These are phyloP conservation scores for Lentinula boryana DNA, from an alignment of 768 basidiomycete species.

Conservation along the genomic window DNA sequence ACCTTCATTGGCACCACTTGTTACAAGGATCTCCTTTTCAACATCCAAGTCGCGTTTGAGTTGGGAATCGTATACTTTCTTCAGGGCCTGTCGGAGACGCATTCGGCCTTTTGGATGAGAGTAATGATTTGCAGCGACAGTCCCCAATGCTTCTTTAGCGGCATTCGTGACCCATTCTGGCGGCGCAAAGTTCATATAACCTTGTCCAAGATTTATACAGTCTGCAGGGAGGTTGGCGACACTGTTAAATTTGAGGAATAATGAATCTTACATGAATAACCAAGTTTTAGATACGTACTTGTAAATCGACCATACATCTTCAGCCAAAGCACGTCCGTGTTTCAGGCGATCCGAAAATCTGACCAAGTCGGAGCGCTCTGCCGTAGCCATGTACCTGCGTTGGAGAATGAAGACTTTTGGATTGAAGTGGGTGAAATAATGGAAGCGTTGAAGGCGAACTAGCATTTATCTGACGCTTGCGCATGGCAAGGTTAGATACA, in stretches of 20 bases:
- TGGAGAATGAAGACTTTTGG: neutral
- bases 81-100: constrained; percentile 84
- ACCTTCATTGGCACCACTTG: constrained; percentile 98
- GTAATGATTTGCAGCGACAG: constrained; percentile 74
- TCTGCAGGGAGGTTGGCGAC: constrained; percentile 84
- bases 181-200: constrained; percentile 91
- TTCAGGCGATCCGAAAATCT: constrained; percentile 66
- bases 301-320: constrained; percentile 91
- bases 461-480: neutral
- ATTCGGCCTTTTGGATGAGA: constrained; percentile 87
- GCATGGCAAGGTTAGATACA: neutral
- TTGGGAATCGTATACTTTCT: constrained; percentile 68
- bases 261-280: neutral
- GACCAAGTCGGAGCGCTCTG: constrained; percentile 22
- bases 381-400: neutral
- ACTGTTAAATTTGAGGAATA: constrained; percentile 29
- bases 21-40: constrained; percentile 87
- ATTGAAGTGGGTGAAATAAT: neutral
- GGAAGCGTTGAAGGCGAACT: neutral
- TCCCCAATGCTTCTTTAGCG: constrained; percentile 60
- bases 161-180: constrained; percentile 75
- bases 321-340: constrained; percentile 70
- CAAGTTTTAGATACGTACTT: constrained; percentile 40
- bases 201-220: constrained; percentile 93
- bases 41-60: constrained; percentile 67